These are phyloP conservation scores for Saraca asoca DNA, from an alignment of 331 rosid genomes.

Conservation along the genomic window DNA sequence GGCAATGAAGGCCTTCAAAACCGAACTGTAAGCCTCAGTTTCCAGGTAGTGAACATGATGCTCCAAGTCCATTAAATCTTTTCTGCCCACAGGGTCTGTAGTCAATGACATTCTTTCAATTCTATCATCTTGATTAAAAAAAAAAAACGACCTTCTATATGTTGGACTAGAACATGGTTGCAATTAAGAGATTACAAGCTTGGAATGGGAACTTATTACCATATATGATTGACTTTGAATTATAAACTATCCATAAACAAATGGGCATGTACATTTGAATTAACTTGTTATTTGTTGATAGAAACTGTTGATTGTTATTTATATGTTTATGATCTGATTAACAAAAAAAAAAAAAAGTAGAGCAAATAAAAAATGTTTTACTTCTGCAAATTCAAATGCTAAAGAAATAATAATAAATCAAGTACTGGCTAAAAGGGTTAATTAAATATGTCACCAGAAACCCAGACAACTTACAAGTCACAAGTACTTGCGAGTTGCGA, in stretches of 20 bases:
- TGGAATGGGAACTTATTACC: constrained; percentile 14
- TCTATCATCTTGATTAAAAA: background rate
- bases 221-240: background rate
- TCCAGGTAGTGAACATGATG: constrained; percentile 43
- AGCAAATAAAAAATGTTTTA: background rate
- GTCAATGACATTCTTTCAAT: constrained; percentile 24
- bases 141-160: background rate
- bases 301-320: no score
- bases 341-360: background rate
- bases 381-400: constrained; percentile 2
- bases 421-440: no score
- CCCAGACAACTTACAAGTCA: constrained; percentile 22
- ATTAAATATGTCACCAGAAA: constrained; percentile 27
- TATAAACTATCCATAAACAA: background rate
- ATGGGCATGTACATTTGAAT: background rate
- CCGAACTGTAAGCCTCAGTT: constrained; percentile 44
- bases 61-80: constrained; percentile 34
- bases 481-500: constrained; percentile 26
- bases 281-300: no score
- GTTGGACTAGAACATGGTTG: background rate
- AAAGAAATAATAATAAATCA: constrained; percentile 5
- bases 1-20: constrained; percentile 51
- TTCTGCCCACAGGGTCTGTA: constrained; percentile 39
- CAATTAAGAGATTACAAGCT: constrained; percentile 27
- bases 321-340: background rate